Conservation (phyloP, 495 filamentous ascomycete genomes). For the Aspergillus taichungensis region DNA sequence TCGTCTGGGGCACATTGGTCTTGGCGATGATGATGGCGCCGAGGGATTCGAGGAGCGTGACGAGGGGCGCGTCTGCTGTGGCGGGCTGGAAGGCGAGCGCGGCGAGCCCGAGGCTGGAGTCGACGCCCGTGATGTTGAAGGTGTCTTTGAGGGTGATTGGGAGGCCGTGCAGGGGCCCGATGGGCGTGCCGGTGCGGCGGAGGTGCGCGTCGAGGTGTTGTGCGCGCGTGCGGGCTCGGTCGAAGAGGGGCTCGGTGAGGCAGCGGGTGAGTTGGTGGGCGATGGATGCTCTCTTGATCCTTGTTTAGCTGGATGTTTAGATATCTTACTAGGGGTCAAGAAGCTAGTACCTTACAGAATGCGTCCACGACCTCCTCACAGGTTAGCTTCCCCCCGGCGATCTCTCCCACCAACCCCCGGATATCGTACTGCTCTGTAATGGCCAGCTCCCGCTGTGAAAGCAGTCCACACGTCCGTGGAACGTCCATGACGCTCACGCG, state of each 20-base stretch:
- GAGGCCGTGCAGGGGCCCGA: conserved; percentile 60
- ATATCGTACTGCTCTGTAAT: conserved; percentile 54
- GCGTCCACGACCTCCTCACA: conserved; percentile 45
- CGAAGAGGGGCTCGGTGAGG: conserved; percentile 58
- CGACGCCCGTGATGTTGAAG: conserved; percentile 51
- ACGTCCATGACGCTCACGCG: conserved; percentile 35
- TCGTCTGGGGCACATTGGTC: conserved; percentile 53
- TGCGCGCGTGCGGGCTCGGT: conserved; percentile 50
- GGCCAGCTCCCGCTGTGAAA: conserved; percentile 42
- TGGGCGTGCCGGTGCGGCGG: conserved; percentile 31
- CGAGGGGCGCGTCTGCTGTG: conserved; percentile 31
- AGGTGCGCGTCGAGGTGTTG: conserved; percentile 48
- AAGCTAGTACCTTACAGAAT: conserved; percentile 48
- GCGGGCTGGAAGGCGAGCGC: conserved; percentile 44
- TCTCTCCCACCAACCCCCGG: conserved; percentile 37
- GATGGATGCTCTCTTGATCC: conserved; percentile 42
- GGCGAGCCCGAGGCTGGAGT: conserved; percentile 52
- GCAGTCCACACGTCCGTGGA: conserved; percentile 40
- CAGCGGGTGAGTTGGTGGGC: conserved; percentile 58
- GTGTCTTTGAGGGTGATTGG: conserved; percentile 59
- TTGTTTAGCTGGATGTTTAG: not conserved
- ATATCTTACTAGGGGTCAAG: not conserved
- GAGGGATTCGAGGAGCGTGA: conserved; percentile 30
- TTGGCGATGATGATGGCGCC: conserved; percentile 56
- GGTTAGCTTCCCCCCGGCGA: conserved; percentile 38